A percentile compares a stretch with the other conserved stretches of the same genome.
These are phyloP conservation scores for Verticillium zaregamsianum DNA, from an alignment of 2,329 filamentous ascomycete species.

Conservation along the genomic window DNA sequence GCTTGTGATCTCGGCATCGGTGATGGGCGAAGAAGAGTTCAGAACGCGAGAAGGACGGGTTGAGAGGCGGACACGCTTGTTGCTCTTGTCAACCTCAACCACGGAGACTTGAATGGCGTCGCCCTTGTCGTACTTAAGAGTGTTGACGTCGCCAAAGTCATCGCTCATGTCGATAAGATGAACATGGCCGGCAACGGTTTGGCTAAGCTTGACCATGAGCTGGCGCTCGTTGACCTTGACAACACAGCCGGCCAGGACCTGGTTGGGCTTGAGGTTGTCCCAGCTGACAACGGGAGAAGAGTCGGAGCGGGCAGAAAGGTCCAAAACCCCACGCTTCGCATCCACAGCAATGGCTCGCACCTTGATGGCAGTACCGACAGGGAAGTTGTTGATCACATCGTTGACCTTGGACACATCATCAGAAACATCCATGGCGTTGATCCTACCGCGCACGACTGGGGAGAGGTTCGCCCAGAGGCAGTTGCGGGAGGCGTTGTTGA, in stretches of 20 bases:
- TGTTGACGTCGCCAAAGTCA: constrained; percentile 77
- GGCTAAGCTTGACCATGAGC: constrained; percentile 80
- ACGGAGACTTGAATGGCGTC: constrained; percentile 87
- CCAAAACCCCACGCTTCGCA: constrained; percentile 66
- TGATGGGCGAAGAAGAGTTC: constrained; percentile 76
- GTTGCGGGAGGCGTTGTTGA: constrained; percentile 82
- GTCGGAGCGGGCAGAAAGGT: constrained; percentile 74
- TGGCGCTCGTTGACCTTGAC: constrained; percentile 83
- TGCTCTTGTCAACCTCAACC: constrained; percentile 71
- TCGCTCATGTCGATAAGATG: constrained; percentile 81
- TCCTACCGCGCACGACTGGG: constrained; percentile 79
- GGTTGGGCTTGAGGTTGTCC: constrained; percentile 69
- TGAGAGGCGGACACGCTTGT: constrained; percentile 81
- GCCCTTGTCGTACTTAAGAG: constrained; percentile 72
- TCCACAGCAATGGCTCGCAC: constrained; percentile 76
- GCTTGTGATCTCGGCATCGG: constrained; percentile 73
- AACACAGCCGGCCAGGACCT: constrained; percentile 77
- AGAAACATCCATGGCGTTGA: constrained; percentile 78
- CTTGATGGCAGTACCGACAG: constrained; percentile 81
- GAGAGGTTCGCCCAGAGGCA: constrained; percentile 89
- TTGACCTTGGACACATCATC: constrained; percentile 78
- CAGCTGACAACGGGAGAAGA: constrained; percentile 58
- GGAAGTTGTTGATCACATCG: constrained; percentile 75
- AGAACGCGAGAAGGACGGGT: constrained; percentile 83
- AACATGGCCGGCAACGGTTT: constrained; percentile 73